These are phyloP conservation scores for Petunia hybrid DNA, from an alignment of 305 asterid species.

Conservation along the genomic window DNA sequence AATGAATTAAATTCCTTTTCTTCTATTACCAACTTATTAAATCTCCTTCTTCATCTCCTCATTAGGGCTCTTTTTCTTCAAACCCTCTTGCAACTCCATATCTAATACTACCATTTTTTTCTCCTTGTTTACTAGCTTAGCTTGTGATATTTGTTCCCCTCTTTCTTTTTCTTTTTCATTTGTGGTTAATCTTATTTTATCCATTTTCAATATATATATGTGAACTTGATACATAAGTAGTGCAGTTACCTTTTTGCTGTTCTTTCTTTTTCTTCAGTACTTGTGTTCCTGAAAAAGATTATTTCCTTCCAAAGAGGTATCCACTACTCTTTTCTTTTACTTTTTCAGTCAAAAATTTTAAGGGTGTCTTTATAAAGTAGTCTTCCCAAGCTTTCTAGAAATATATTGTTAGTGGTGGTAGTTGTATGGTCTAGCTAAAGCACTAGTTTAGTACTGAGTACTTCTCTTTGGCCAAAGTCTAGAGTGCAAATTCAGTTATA, in stretches of 20 bases:
- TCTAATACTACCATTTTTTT: background rate
- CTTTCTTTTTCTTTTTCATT: background rate
- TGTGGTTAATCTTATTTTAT: too few species aligned
- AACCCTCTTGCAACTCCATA: conserved; percentile 1
- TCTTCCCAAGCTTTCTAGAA: conserved; percentile 35
- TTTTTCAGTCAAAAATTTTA: conserved; percentile 47
- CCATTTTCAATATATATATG: background rate
- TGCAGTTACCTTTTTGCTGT: background rate
- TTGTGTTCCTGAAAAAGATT: conserved; percentile 35
- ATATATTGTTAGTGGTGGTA: conserved; percentile 28
- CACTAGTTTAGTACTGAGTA: background rate
- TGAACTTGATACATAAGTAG: background rate
- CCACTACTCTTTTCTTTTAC: conserved; percentile 32
- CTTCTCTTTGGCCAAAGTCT: background rate
- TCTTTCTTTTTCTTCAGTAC: conserved; percentile 26
- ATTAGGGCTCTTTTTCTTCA: conserved; percentile 17
- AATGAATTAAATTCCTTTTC: background rate
- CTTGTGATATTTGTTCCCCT: background rate
- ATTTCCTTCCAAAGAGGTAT: conserved; percentile 30
- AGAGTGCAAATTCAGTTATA: background rate
- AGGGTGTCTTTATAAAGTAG: conserved; percentile 40
- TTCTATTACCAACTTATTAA: background rate
- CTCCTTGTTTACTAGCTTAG: background rate
- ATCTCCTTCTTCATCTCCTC: conserved; percentile 27
- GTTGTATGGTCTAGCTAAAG: background rate